Conservation (phyloP, 2,329 filamentous ascomycete species). For the Beauveria australis region DNA sequence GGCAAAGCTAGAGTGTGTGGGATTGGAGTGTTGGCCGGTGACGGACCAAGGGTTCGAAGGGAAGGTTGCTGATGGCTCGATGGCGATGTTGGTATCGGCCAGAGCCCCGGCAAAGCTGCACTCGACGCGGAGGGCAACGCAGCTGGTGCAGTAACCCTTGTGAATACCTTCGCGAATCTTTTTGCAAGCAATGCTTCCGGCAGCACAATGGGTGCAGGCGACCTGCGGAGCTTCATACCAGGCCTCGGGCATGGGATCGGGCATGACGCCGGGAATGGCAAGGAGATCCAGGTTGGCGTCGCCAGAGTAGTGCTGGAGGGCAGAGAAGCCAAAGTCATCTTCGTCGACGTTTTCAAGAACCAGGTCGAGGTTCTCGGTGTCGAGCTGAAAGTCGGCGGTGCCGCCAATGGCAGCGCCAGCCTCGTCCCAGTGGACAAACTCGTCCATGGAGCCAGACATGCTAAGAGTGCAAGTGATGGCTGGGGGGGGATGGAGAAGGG, state of each 20-base stretch:
- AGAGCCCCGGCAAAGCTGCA: slow-evolving; percentile 46
- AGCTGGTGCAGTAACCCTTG: slow-evolving; percentile 54
- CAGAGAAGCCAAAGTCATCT: slow-evolving; percentile 52
- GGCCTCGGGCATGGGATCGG: slow-evolving; percentile 10
- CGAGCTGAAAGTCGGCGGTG: slow-evolving; percentile 19
- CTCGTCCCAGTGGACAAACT: slow-evolving; percentile 57
- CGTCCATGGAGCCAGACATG: slow-evolving; percentile 41
- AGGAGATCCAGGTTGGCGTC: slow-evolving; percentile 26
- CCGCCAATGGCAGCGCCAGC: slow-evolving; percentile 30
- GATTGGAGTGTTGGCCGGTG: slow-evolving; percentile 34
- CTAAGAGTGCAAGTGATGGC: background rate
- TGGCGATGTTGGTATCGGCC: slow-evolving; percentile 26
- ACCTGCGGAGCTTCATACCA: slow-evolving; percentile 30
- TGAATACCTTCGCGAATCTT: slow-evolving; percentile 50
- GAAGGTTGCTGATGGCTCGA: slow-evolving; percentile 27
- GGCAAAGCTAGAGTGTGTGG: slow-evolving; percentile 15
- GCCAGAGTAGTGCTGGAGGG: slow-evolving; percentile 47
- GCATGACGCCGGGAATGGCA: slow-evolving; percentile 21
- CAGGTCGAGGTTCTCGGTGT: slow-evolving; percentile 38
- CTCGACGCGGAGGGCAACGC: slow-evolving; percentile 48
- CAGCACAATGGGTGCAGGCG: slow-evolving; percentile 45
- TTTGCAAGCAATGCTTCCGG: slow-evolving; percentile 51
- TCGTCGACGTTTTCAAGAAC: slow-evolving; percentile 48
- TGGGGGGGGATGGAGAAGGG: background rate
- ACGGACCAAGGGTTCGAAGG: slow-evolving; percentile 38